Evolutionary conservation across 225 moss, liverwort and hornwort species (phyloP).

Genomic region (Pleurozium schreberi): DNA sequence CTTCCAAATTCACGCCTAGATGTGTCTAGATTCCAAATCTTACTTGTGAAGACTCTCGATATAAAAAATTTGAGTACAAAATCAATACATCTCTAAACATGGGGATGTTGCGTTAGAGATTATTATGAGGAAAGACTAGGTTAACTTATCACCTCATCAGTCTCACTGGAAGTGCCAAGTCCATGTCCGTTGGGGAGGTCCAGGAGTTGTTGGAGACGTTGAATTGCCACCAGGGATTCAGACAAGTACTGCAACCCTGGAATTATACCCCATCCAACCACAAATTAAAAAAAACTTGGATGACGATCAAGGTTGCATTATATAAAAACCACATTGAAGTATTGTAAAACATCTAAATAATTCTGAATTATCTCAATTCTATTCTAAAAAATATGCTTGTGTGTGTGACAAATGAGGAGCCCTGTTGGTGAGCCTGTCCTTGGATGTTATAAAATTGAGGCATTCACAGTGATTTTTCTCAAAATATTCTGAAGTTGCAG

Average conservation of each 20-base stretch:
- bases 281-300: background rate
- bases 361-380: background rate
- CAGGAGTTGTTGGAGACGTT: slow-evolving; percentile 50
- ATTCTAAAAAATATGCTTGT: too few relatives aligned
- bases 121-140: too few relatives aligned
- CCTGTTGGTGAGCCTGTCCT: too few relatives aligned
- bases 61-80: background rate
- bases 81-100: background rate
- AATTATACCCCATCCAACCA: background rate
- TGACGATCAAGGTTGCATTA: background rate
- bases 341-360: background rate
- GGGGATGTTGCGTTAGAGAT: too few relatives aligned
- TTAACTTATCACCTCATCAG: slow-evolving; percentile 2
- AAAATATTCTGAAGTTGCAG: background rate
- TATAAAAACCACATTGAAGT: background rate
- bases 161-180: background rate
- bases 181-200: slow-evolving; percentile 56
- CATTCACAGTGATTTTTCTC: background rate
- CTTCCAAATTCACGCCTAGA: background rate
- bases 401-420: background rate
- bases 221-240: slow-evolving; percentile 42
- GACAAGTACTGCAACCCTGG: slow-evolving; percentile 24
- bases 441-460: background rate
- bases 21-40: background rate
- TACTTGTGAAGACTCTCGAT: background rate